phyloP scores from a whole-genome alignment of 441 rosid species.

The Biscutella laevigata region DNA sequence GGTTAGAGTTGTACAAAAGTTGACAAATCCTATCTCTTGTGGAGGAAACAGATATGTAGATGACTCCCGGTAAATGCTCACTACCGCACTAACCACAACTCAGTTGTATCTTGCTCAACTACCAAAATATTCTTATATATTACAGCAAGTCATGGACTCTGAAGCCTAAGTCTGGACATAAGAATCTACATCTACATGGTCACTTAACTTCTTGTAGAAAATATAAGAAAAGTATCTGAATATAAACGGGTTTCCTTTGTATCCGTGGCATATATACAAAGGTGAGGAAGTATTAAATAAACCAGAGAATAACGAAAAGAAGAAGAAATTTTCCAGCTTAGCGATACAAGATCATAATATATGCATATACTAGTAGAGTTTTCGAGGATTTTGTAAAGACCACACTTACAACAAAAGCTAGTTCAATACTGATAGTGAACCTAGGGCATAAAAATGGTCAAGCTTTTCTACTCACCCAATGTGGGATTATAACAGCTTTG shows the following conservation, averaged over 20 bases:
- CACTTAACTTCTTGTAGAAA: neutral
- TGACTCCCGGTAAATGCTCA: neutral
- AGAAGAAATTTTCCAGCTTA: neutral
- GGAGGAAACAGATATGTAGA: neutral
- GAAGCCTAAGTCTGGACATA: neutral
- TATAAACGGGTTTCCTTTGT: neutral
- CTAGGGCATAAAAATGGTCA: neutral
- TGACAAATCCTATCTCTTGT: neutral
- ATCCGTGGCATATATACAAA: neutral
- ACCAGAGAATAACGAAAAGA: neutral
- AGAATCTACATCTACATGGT: neutral
- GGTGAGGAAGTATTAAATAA: neutral
- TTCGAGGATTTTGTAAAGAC: neutral
- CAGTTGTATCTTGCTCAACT: neutral
- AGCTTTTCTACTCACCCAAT: neutral
- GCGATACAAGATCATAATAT: neutral
- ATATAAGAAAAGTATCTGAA: neutral
- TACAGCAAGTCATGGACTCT: neutral
- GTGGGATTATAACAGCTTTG: neutral
- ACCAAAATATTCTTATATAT: neutral
- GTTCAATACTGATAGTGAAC: neutral
- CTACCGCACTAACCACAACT: neutral
- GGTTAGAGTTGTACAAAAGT: conserved; percentile 4
- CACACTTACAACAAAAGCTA: neutral
- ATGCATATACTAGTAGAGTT: neutral